These are phyloP conservation scores for Periconia sp. DNA, from an alignment of 2,329 filamentous ascomycete species.

Conservation along the genomic window DNA sequence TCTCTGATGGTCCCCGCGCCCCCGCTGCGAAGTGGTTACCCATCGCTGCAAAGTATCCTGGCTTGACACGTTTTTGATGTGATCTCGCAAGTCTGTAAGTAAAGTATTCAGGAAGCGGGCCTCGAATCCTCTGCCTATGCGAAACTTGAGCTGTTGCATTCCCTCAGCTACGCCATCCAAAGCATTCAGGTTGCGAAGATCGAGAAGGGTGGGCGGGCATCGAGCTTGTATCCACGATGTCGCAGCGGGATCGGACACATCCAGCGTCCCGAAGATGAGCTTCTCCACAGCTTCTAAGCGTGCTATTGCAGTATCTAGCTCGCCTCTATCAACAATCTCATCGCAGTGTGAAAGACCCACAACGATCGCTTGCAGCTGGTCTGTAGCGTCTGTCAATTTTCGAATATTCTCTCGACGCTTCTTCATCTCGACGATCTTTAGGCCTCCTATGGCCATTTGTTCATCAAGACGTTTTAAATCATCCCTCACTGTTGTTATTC, in stretches of 20 bases:
- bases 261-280: conserved; percentile 73
- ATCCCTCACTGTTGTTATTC: conserved; percentile 77
- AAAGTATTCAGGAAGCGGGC: conserved; percentile 75
- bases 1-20: conserved; percentile 67
- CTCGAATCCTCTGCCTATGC: conserved; percentile 87
- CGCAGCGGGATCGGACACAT: conserved; percentile 35
- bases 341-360: conserved; percentile 76
- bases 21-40: conserved; percentile 74
- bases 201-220: conserved; percentile 54
- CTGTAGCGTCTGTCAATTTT: conserved; percentile 78
- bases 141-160: conserved; percentile 71
- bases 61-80: conserved; percentile 71
- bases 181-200: conserved; percentile 76
- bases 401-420: conserved; percentile 81
- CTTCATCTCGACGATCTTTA: conserved; percentile 83
- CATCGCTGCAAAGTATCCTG: conserved; percentile 80
- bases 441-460: conserved; percentile 81
- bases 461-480: conserved; percentile 81
- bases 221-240: conserved; percentile 37
- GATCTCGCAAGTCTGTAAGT: conserved; percentile 76
- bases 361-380: conserved; percentile 79
- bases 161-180: conserved; percentile 79
- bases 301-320: conserved; percentile 77
- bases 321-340: conserved; percentile 76
- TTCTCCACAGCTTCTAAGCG: conserved; percentile 76